These are phyloP conservation scores for Blastocystis sp. DNA, from an alignment of 352 stramenopile genomes.

Conservation along the genomic window DNA sequence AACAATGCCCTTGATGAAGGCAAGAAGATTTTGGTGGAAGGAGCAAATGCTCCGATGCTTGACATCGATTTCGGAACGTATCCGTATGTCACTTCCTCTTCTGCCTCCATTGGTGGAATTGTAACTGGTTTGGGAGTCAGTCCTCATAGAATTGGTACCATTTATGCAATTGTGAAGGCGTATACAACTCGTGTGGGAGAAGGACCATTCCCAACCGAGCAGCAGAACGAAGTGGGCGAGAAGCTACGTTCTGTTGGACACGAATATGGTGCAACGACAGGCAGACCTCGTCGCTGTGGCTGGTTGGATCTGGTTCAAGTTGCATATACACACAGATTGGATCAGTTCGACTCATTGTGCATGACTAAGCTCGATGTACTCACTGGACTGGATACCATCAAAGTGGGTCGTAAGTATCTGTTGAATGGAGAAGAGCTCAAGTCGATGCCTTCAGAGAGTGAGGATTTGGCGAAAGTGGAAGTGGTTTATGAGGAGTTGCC, in stretches of 20 bases:
- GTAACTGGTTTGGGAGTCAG: conserved; percentile 78
- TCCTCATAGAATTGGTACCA: conserved; percentile 77
- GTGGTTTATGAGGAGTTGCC: conserved; percentile 73
- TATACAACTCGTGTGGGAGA: conserved; percentile 98
- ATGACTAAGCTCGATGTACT: conserved; percentile 98
- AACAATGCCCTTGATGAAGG: conserved; percentile 90
- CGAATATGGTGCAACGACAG: conserved; percentile 93
- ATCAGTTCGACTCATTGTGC: conserved; percentile 93
- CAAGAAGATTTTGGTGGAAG: conserved; percentile 95
- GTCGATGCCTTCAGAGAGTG: conserved; percentile 1
- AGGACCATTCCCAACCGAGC: conserved; percentile 96
- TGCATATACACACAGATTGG: conserved; percentile 86
- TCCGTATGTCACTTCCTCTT: conserved; percentile 97
- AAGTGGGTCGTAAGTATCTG: conserved; percentile 69
- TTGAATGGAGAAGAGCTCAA: conserved; percentile 45
- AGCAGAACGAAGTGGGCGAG: conserved; percentile 80
- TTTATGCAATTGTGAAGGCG: conserved; percentile 97
- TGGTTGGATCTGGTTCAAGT: conserved; percentile 90
- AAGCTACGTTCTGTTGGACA: conserved; percentile 85
- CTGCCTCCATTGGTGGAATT: conserved; percentile 92
- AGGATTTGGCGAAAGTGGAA: conserved; percentile 70
- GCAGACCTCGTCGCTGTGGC: conserved; percentile 90
- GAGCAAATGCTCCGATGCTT: conserved; percentile 97
- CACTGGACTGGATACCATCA: conserved; percentile 87
- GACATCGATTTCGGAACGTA: conserved; percentile 99